A percentile compares a stretch with the other conserved stretches of the same genome.
Evolutionary conservation across 495 filamentous ascomycete species (phyloP).

Genomic region (Astrocystis sublimbata): DNA sequence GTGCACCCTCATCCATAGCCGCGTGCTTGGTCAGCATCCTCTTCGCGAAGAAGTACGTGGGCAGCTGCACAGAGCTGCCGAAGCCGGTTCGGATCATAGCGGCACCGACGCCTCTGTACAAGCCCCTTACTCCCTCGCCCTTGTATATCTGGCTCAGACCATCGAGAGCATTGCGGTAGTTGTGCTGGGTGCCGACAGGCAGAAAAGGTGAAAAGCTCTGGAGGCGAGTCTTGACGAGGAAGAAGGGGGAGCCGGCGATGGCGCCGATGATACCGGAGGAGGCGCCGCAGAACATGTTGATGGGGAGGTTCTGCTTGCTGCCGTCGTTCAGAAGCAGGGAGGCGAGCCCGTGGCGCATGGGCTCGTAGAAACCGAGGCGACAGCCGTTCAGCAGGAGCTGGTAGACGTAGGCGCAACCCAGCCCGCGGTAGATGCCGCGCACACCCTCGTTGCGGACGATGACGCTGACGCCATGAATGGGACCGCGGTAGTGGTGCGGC

Average conservation of each 20-base stretch:
- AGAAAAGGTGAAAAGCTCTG: constrained; percentile 94
- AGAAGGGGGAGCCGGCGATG: constrained; percentile 90
- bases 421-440: constrained; percentile 80
- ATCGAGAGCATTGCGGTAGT: constrained; percentile 82
- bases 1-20: constrained; percentile 88
- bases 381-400: constrained; percentile 96
- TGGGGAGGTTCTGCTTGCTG: constrained; percentile 72
- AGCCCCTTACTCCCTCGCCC: constrained; percentile 72
- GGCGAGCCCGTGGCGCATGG: constrained; percentile 71
- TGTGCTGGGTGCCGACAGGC: constrained; percentile 93
- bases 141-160: constrained; percentile 76
- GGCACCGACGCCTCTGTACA: constrained; percentile 87
- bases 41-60: constrained; percentile 98
- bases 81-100: constrained; percentile 98
- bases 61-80: constrained; percentile 90
- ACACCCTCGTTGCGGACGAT: constrained; percentile 91
- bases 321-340: constrained; percentile 66
- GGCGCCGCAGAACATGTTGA: constrained; percentile 93
- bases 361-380: constrained; percentile 97
- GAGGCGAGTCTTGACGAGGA: constrained; percentile 95
- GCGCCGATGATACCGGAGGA: constrained; percentile 87
- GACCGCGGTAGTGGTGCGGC: constrained; percentile 85
- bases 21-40: constrained; percentile 74
- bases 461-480: constrained; percentile 85
- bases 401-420: constrained; percentile 94